Evolutionary conservation across 306 rosid species (phyloP).

Genomic region (Glycine latifolia): DNA sequence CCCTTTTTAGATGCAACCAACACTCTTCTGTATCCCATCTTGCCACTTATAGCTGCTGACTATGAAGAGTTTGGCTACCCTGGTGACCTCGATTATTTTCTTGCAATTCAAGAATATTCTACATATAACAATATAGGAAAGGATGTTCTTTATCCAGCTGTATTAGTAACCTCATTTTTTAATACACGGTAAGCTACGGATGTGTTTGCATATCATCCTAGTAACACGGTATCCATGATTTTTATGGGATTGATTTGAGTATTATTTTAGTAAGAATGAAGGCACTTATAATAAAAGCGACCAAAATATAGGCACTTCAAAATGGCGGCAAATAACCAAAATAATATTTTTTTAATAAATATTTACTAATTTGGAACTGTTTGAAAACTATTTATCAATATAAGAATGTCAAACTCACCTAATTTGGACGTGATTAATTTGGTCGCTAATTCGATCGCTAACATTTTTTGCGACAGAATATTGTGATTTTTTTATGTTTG

Average conservation of each 20-base stretch:
- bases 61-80: conserved; percentile 97
- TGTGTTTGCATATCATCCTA: conserved; percentile 5
- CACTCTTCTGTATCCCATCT: conserved; percentile 86
- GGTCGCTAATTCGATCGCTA: too few relatives aligned
- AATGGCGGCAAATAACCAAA: too few relatives aligned
- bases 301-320: conserved; percentile 23
- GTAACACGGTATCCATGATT: conserved; percentile 16
- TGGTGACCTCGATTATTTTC: conserved; percentile 77
- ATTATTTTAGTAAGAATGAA: conserved; percentile 21
- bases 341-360: too few relatives aligned
- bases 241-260: conserved; percentile 3
- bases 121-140: conserved; percentile 87
- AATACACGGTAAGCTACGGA: conserved; percentile 69
- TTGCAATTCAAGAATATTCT: conserved; percentile 78
- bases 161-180: conserved; percentile 79
- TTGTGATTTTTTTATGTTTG: too few relatives aligned
- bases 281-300: neutral
- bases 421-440: too few relatives aligned
- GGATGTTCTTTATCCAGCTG: conserved; percentile 80
- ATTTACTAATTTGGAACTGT: too few relatives aligned
- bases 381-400: too few relatives aligned
- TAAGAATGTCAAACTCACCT: too few relatives aligned
- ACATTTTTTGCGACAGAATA: too few relatives aligned
- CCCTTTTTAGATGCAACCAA: conserved; percentile 87
- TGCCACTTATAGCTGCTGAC: conserved; percentile 77